Percentiles rank a stretch among this genome's conserved stretches.
Conservation (phyloP, 2,329 filamentous ascomycete genomes). For the Fusarium decemcellulare region DNA sequence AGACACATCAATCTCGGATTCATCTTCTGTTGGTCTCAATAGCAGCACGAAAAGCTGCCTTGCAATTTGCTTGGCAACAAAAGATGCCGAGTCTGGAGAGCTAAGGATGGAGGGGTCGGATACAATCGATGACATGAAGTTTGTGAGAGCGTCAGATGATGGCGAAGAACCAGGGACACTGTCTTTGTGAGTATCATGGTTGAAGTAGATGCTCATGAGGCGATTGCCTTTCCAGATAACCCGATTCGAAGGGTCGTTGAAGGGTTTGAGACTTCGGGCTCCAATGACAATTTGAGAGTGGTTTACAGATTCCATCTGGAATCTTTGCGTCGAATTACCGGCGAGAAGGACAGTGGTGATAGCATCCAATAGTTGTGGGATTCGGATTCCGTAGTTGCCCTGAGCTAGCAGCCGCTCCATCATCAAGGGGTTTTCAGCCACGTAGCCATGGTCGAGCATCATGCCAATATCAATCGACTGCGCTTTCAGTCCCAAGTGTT, state of each 20-base stretch:
- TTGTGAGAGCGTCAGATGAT: slow-evolving; percentile 1
- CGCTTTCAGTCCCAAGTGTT: slow-evolving; percentile 44
- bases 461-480: too few species aligned
- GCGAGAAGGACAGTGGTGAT: slow-evolving; percentile 5
- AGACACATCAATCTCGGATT: slow-evolving; percentile 10
- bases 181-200: not conserved
- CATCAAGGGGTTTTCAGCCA: not conserved
- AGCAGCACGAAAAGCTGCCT: slow-evolving; percentile 10
- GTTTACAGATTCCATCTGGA: too few species aligned
- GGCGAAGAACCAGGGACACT: too few species aligned
- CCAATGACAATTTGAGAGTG: too few species aligned
- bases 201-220: slow-evolving; percentile 11
- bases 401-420: slow-evolving; percentile 8
- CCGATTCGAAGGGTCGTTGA: slow-evolving; percentile 12
- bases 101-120: slow-evolving; percentile 9
- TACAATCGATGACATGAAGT: slow-evolving; percentile 9
- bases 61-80: slow-evolving; percentile 14
- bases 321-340: slow-evolving; percentile 1
- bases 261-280: not conserved
- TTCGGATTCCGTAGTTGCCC: slow-evolving; percentile 15
- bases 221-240: slow-evolving; percentile 12
- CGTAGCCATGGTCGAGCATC: too few species aligned
- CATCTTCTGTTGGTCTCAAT: slow-evolving; percentile 12
- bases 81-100: slow-evolving; percentile 7
- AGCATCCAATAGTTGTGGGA: slow-evolving; percentile 9